Evolutionary conservation across 495 filamentous ascomycete species (phyloP), one percentile per base, ranked within the genome.

Genomic region (Hypoxylon fuscum): DNA sequence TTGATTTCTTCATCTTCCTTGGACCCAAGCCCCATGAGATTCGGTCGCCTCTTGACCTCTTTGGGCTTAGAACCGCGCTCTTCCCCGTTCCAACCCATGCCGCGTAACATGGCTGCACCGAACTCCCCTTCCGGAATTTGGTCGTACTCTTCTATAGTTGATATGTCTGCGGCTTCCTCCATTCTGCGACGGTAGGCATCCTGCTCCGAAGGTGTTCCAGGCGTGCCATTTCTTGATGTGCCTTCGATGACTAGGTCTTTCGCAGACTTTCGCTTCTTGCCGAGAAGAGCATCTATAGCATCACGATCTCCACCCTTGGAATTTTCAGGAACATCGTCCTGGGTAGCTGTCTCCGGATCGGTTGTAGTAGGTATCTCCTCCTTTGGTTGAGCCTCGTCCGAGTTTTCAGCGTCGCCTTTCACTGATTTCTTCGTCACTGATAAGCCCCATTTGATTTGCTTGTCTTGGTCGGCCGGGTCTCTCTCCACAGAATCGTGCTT

Each of bases 51-150:
- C 69, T 90, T 86, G 46, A 74, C 68, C 70, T 82, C 74, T 65
- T 78, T 77, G 11, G 74, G 73, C 48, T 78, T 79, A 6, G 72
- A 54, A 47, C 82, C 66, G 29, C 84, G 81, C 69, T 83, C 82
- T 55, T 94, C 85, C 1, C 93, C 94, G 56, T 97, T 91, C 94
- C 93, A 97, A 3, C 95, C 95, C 87, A 97, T 96, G 9, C 92
- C 91, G 5, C 91, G 84, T 21, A 99, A 81, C 46, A 98, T 75
- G 2, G 91, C 91, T 18, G 90, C 88, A 27, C 94, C 95, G 66
- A 98, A 99, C 55, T 96, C 91, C 57, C 97, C 95, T 31, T 98
- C 91, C 0, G 96, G 94, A 9, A 96, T 84, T 3, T 88, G 85
- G 22, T 85, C 87, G 74, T 99, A 99, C 64, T 94, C 91, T 41